phyloP scores from a whole-genome alignment of 768 basidiomycete species.

The Hypholoma sublateritium region DNA sequence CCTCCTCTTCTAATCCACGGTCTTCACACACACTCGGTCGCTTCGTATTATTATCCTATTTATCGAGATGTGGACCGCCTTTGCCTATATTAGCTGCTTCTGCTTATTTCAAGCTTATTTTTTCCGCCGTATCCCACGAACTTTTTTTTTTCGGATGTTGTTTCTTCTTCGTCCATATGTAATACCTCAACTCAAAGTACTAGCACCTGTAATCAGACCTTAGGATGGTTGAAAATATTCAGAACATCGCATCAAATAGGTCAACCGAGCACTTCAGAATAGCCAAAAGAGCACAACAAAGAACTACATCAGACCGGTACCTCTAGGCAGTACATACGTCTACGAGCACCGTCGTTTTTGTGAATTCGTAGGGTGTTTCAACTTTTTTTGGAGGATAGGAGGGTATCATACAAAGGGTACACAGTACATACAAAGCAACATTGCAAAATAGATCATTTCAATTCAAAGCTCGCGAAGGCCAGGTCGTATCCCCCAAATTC shows the following conservation, averaged over 20 bases:
- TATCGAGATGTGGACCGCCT: slow-evolving; percentile 6
- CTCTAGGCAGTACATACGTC: background rate
- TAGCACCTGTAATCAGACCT: too few species aligned
- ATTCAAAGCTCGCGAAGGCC: slow-evolving; percentile 86
- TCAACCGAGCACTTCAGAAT: too few species aligned
- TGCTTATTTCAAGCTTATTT: background rate
- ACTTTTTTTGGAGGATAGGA: background rate
- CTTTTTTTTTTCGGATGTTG: background rate
- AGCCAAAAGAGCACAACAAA: background rate
- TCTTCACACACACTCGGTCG: background rate
- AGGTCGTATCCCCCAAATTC: slow-evolving; percentile 93
- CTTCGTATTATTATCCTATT: slow-evolving; percentile 10
- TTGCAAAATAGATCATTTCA: slow-evolving; percentile 21
- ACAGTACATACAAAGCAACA: slow-evolving; percentile 13
- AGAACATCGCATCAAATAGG: too few species aligned
- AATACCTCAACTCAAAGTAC: too few species aligned
- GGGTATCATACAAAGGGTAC: slow-evolving; percentile 9
- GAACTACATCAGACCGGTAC: background rate
- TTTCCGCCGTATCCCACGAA: background rate
- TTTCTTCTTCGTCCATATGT: background rate
- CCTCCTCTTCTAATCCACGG: background rate
- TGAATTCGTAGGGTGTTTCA: background rate
- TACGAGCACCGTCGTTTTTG: slow-evolving; percentile 1
- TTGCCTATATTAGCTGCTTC: background rate
- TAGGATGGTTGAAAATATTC: too few species aligned